Conservation (phyloP, 2,329 filamentous ascomycete genomes). For the Albophoma yamanashiensis region DNA sequence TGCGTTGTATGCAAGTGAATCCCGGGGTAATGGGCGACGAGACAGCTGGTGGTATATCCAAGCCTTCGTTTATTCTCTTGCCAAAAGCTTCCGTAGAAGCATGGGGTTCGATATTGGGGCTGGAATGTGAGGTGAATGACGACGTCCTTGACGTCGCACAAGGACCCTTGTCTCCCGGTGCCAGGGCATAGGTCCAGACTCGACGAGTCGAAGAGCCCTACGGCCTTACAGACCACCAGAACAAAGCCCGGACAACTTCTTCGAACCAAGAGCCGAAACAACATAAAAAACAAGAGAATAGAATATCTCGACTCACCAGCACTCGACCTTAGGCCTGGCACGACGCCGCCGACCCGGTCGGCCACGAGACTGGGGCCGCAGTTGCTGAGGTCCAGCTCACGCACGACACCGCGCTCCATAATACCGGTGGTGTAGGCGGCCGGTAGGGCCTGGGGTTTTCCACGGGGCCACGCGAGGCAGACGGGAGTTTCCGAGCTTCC, state of each 20-base stretch:
- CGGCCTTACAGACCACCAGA: neutral
- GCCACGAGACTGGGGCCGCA: constrained; percentile 37
- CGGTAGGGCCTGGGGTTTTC: neutral
- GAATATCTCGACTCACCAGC: constrained; percentile 36
- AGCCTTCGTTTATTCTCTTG: too few species aligned
- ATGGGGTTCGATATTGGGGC: neutral
- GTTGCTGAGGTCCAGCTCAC: constrained; percentile 39
- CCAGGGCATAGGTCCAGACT: neutral
- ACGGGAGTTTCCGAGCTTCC: neutral
- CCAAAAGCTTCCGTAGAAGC: neutral
- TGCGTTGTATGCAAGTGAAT: neutral
- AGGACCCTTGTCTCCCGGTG: neutral
- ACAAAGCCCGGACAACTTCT: neutral
- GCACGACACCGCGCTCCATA: constrained; percentile 26
- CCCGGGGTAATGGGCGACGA: neutral
- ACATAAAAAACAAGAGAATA: neutral
- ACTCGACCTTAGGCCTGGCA: constrained; percentile 48
- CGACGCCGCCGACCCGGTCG: constrained; percentile 42
- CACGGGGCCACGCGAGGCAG: neutral
- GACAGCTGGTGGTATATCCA: neutral
- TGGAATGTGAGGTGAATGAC: neutral
- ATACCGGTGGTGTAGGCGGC: neutral
- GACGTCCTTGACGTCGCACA: neutral
- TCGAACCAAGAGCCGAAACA: neutral
- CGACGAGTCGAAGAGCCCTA: too few species aligned